Evolutionary conservation across 176 grass and related monocot species (phyloP), one percentile per base, ranked within the genome.

Genomic region (Rhynchospora breviuscula): DNA sequence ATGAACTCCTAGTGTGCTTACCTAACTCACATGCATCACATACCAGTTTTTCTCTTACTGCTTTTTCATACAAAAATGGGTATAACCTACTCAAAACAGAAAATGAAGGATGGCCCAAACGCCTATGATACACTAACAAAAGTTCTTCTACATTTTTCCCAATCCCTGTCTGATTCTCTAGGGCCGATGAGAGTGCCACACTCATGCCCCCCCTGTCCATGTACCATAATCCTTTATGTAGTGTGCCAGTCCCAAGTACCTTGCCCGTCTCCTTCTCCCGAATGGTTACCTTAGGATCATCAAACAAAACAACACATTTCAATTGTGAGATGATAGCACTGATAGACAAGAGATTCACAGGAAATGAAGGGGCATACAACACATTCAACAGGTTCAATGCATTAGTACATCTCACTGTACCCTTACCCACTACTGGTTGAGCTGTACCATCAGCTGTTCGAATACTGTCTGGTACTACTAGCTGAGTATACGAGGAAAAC

Each of bases 1-100:
- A 82, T 4, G 59, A 23, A 1, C 19, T 61, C 3, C 59, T 17
- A 3, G 79, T 82, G 6, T 82, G 33, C 2, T 82, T 66, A 0
- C 59, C 54, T n/a, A 65, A 66, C 59, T 82, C 79, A 49, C 79
- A 65, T 3, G 79, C 26, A 47, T 82, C 53, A 63, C 58, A 82
- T 2, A 82, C 59, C 0, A 65, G 13, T 12, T 66, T 82, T 2
- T 10, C 14, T 9, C 23, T 59, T 43, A 61, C 15, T 0, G 10
- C 19, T 6, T 63, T 66, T 78, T 23, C 18, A 78, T 52, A 78
- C 44, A 78, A 56, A 78, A 4, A 3, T 0, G 72, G 70, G 48
- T 47, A 76, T 33, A 76, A 76, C 2, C 47, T 2, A 76, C 70
- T 76, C 11, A 63, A 63, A 33, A 67, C 3, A 52, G 0, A 0